Conservation (phyloP, 495 filamentous ascomycete species). For the Podospora comata region DNA sequence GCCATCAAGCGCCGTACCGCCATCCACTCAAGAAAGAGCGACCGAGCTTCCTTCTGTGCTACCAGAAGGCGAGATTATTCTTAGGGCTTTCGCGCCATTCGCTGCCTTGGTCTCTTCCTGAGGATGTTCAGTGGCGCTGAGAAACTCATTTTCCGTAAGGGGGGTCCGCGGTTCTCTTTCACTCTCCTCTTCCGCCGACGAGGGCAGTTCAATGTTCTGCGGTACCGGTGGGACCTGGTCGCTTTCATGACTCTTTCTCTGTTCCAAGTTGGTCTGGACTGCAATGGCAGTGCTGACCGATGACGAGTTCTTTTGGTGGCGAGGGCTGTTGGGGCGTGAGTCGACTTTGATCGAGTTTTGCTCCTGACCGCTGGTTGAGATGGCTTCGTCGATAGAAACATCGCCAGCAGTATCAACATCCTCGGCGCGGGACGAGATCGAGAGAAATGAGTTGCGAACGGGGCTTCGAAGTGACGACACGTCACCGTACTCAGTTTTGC, state of each 20-base stretch:
- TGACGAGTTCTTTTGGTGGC: conserved; percentile 33
- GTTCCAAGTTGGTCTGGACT: conserved; percentile 10
- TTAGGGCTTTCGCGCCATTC: conserved; percentile 13
- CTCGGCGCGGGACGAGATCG: conserved; percentile 17
- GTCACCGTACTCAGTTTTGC: conserved; percentile 36
- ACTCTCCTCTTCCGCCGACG: conserved; percentile 31
- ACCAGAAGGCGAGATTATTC: conserved; percentile 15
- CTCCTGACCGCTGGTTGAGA: conserved; percentile 4
- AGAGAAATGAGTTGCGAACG: conserved; percentile 32
- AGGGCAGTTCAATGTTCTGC: conserved; percentile 23
- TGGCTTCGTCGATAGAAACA: conserved; percentile 16
- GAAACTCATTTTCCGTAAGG: conserved; percentile 22
- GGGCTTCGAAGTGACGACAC: conserved; percentile 33
- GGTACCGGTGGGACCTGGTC: conserved; percentile 18
- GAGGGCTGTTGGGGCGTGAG: conserved; percentile 15
- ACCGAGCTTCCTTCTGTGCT: conserved; percentile 4
- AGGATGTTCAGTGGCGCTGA: conserved; percentile 10
- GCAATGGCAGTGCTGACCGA: conserved; percentile 32
- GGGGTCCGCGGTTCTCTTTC: conserved; percentile 34
- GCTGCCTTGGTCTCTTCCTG: neutral
- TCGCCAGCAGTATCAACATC: conserved; percentile 14
- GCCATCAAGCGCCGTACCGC: neutral
- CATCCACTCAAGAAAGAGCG: conserved; percentile 16
- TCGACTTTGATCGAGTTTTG: neutral
- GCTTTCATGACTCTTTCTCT: neutral